Evolutionary conservation across 2,329 filamentous ascomycete species (phyloP), one percentile per base, ranked within the genome.

Genomic region (Aspergillus brunneoviolaceus): DNA sequence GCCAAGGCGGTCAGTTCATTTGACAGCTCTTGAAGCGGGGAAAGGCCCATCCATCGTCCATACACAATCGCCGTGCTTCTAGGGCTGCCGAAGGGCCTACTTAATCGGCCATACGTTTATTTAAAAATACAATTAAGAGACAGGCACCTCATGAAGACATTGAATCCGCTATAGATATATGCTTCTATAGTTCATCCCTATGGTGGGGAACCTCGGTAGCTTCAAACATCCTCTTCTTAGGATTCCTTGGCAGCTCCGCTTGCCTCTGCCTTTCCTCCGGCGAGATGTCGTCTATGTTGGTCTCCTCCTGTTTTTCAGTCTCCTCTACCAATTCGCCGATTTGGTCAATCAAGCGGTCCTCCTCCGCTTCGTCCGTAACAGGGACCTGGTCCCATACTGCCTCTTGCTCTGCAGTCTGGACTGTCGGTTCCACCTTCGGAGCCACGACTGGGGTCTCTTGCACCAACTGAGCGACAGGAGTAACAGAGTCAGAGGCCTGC

Each of bases 141-240:
- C 49, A 49, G 29, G n/a, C 5, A 12, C 51, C 21, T 56, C 51
- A 39, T 56, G 45, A 54, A 19, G 27, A 33, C 31, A 49, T 60
- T 27, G 49, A 21, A 25, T 31, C n/a, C 45, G 61, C 21, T 53
- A 62, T 45, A 6, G 14, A 19, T 19, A 19, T 7, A 45, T 7
- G 16, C 39, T 19, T 65, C 67, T 75, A 75, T 66, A 76, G 62
- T 63, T 77, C 74, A 72, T 76, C 79, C 60, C 65, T 77, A 65
- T 65, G 72, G 35, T 72, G 66, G 49, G 69, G 63, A 23, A 74
- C 66, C 45, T 72, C 66, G 12, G 65, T 67, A 50, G 77, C 78
- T 57, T 81, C 79, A 67, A 75, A 80, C 78, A 81, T 81, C 58
- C 80, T 68, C 67, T 82, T 82, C 66, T 81, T 80, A 9, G 79